A percentile compares a stretch with the other conserved stretches of the same genome.
Conservation (phyloP, 1,284 basidiomycete genomes). For the Mycosarcoma mackinlayi region DNA sequence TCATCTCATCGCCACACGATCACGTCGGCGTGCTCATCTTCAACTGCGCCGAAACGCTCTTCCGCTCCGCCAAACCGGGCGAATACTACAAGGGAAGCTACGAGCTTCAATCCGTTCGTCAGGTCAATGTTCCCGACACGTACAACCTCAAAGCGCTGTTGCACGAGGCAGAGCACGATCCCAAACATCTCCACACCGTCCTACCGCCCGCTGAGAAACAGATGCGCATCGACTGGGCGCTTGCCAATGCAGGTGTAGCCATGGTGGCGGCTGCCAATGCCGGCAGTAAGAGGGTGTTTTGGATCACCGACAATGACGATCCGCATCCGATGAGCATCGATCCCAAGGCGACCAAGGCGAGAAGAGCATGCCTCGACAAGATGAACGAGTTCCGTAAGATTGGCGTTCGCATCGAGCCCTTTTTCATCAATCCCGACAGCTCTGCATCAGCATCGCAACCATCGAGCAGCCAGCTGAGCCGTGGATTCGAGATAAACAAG, state of each 20-base stretch:
- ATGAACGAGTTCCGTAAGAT: constrained; percentile 78
- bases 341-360: constrained; percentile 70
- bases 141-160: constrained; percentile 70
- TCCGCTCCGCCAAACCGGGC: constrained; percentile 66
- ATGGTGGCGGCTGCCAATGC: constrained; percentile 79
- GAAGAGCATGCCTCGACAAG: constrained; percentile 46
- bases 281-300: constrained; percentile 88
- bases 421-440: constrained; percentile 83
- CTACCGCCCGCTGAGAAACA: constrained; percentile 69
- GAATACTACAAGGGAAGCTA: constrained; percentile 76
- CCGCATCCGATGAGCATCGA: constrained; percentile 68
- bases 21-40: constrained; percentile 88
- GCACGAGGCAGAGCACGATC: constrained; percentile 70
- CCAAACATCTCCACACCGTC: constrained; percentile 46
- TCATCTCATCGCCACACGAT: constrained; percentile 86
- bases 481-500: constrained; percentile 75
- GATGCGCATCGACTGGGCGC: constrained; percentile 76
- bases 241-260: constrained; percentile 68
- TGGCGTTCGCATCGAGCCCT: constrained; percentile 86
- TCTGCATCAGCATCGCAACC: constrained; percentile 68
- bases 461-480: constrained; percentile 66
- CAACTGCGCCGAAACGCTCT: constrained; percentile 77
- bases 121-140: constrained; percentile 78
- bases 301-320: constrained; percentile 90
- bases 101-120: constrained; percentile 80